phyloP scores from a whole-genome alignment of 495 filamentous ascomycete genomes.

The Penicillium soppii region DNA sequence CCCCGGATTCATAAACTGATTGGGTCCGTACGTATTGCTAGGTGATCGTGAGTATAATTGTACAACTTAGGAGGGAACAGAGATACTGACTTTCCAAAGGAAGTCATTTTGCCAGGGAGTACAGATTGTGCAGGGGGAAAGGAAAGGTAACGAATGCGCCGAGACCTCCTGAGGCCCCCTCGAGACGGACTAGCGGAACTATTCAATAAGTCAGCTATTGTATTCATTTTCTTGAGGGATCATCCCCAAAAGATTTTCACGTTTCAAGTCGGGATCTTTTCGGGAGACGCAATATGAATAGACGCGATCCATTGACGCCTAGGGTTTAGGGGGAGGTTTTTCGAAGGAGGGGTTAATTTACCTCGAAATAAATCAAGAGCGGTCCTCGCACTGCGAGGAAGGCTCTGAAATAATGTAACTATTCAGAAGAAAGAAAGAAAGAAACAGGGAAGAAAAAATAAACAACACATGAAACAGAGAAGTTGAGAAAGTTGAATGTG shows the following conservation, averaged over 20 bases:
- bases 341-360: slow-evolving; percentile 5
- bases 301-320: not conserved
- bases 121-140: slow-evolving; percentile 9
- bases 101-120: slow-evolving; percentile 22
- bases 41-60: not conserved
- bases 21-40: slow-evolving; percentile 59
- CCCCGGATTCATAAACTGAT: slow-evolving; percentile 94
- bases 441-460: slow-evolving; percentile 11
- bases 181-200: slow-evolving; percentile 1
- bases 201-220: not conserved
- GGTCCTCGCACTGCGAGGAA: slow-evolving; percentile 32
- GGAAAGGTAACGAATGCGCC: slow-evolving; percentile 20
- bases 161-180: slow-evolving; percentile 28
- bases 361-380: slow-evolving; percentile 12
- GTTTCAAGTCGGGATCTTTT: not conserved
- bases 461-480: slow-evolving; percentile 12
- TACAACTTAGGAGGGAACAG: not conserved
- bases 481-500: not conserved
- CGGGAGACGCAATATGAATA: not conserved
- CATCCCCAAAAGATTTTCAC: not conserved
- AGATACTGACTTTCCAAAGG: slow-evolving; percentile 43
- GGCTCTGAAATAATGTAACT: slow-evolving; percentile 11
- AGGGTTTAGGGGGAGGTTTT: not conserved
- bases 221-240: not conserved
- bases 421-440: not conserved